Conservation (phyloP, 208 protist species). For the Acanthamoeba lugdunensis region DNA sequence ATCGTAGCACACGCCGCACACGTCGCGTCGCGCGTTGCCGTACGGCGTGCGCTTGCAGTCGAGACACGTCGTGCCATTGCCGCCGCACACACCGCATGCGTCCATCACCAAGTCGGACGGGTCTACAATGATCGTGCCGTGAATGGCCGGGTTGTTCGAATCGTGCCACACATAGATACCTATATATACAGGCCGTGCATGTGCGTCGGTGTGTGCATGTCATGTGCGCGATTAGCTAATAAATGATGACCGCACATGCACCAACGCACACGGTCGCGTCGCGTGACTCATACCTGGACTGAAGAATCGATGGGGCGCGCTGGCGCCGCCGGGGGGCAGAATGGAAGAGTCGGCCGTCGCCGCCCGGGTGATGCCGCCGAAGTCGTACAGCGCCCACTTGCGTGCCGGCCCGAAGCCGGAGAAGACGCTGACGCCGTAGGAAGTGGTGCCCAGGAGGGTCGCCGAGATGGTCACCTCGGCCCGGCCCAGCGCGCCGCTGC, state of each 20-base stretch:
- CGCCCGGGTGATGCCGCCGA: not conserved
- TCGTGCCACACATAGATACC: conserved; percentile 67
- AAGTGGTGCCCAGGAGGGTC: not conserved
- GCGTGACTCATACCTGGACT: not conserved
- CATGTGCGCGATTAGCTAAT: no score
- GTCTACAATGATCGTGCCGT: conserved; percentile 24
- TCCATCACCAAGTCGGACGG: conserved; percentile 23
- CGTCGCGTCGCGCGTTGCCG: not conserved
- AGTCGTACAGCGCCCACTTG: not conserved
- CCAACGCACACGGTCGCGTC: no score
- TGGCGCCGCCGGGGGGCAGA: not conserved
- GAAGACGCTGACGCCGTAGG: conserved; percentile 35
- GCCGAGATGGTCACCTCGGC: conserved; percentile 17
- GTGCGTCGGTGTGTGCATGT: no score
- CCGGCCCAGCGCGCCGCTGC: conserved; percentile 2
- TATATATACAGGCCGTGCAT: no score
- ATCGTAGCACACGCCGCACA: conserved; percentile 65
- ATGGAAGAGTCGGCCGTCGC: not conserved
- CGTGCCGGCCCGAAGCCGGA: conserved; percentile 38
- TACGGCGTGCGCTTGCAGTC: conserved; percentile 27
- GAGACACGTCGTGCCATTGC: conserved; percentile 42
- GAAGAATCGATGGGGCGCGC: not conserved
- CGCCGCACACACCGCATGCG: conserved; percentile 56
- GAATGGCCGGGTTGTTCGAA: conserved; percentile 20
- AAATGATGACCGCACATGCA: no score